Percentiles rank a stretch among this genome's conserved stretches.
Evolutionary conservation across 2,329 filamentous ascomycete genomes (phyloP).

Genomic region (Botrytis galanthina): DNA sequence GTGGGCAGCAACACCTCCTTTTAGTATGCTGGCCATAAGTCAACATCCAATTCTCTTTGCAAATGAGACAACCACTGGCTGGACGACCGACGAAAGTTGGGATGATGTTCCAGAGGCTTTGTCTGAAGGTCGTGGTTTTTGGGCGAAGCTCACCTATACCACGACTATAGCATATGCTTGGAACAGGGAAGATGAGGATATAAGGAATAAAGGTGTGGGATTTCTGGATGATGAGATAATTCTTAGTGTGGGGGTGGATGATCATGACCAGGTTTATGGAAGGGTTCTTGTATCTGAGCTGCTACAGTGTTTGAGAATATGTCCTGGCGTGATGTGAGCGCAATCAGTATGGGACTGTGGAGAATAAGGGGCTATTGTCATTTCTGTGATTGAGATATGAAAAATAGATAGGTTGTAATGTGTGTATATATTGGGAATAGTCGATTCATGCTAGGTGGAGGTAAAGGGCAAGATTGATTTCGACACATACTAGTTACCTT

Average conservation of each 20-base stretch:
- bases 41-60: constrained; percentile 39
- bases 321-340: constrained; percentile 48
- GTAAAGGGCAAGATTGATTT: not conserved
- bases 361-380: not conserved
- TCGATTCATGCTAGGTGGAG: not conserved
- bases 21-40: constrained; percentile 40
- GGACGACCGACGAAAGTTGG: constrained; percentile 40
- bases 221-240: constrained; percentile 43
- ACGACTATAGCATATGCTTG: constrained; percentile 42
- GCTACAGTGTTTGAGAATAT: constrained; percentile 41
- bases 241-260: constrained; percentile 42
- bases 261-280: constrained; percentile 40
- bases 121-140: constrained; percentile 25
- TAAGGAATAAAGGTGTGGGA: constrained; percentile 39
- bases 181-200: constrained; percentile 36
- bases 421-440: not conserved
- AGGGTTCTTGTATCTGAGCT: constrained; percentile 38
- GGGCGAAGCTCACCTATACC: constrained; percentile 42
- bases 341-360: not conserved
- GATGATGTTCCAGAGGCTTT: constrained; percentile 32
- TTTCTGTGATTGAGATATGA: not conserved
- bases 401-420: not conserved
- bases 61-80: constrained; percentile 41
- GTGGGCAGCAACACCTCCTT: constrained; percentile 40
- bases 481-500: not conserved